Percentiles rank a stretch among this genome's conserved stretches.
Conservation (phyloP, 2,329 filamentous ascomycete species). For the Plenodomus tracheiphilus region DNA sequence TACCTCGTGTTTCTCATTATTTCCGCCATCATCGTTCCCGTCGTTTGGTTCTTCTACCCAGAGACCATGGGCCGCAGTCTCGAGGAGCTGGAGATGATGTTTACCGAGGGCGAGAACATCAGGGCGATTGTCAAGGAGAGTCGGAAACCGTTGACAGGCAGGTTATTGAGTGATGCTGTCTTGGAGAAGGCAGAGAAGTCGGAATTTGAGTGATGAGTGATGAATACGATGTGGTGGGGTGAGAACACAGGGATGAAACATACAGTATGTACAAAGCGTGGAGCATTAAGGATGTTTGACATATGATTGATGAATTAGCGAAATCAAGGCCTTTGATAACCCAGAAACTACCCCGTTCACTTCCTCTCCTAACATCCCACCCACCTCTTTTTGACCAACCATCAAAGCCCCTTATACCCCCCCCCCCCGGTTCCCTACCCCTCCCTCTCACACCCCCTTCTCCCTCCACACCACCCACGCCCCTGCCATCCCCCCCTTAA, state of each 20-base stretch:
- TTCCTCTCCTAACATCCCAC: too few relatives aligned
- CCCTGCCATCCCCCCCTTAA: constrained; percentile 6
- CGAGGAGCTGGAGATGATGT: constrained; percentile 50
- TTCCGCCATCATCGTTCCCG: constrained; percentile 50
- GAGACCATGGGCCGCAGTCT: constrained; percentile 56
- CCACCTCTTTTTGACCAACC: too few relatives aligned
- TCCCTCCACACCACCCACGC: constrained; percentile 8
- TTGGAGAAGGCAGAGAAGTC: constrained; percentile 16
- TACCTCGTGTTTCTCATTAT: constrained; percentile 57
- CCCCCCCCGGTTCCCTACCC: too few relatives aligned
- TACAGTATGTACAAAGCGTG: too few relatives aligned
- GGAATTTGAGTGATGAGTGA: not conserved
- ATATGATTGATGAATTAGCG: too few relatives aligned
- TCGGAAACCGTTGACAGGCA: constrained; percentile 17
- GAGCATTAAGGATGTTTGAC: too few relatives aligned
- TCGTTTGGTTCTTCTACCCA: constrained; percentile 53
- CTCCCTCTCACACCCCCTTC: not conserved
- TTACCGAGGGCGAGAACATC: constrained; percentile 43
- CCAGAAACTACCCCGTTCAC: too few relatives aligned
- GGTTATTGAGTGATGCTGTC: constrained; percentile 5
- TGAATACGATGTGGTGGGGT: too few relatives aligned
- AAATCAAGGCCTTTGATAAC: too few relatives aligned
- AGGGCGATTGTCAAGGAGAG: constrained; percentile 28
- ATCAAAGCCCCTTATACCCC: too few relatives aligned
- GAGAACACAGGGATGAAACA: too few relatives aligned